Conservation (phyloP, 2,329 filamentous ascomycete species). For the Whalleya microplaca region DNA sequence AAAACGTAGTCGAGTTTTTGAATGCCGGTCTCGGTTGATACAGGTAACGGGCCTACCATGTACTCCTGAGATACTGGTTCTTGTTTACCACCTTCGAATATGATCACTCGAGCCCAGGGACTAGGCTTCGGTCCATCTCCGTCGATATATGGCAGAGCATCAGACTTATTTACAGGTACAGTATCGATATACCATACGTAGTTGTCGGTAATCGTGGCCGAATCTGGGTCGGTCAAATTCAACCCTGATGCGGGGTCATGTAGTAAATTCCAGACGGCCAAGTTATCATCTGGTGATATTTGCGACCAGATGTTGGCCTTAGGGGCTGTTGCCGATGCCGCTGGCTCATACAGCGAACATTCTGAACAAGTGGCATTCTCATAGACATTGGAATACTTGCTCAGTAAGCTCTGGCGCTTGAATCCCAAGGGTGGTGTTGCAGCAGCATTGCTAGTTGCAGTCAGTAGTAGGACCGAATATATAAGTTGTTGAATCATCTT, state of each 20-base stretch:
- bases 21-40: slow-evolving; percentile 42
- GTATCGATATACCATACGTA: slow-evolving; percentile 51
- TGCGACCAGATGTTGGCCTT: slow-evolving; percentile 46
- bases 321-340: slow-evolving; percentile 38
- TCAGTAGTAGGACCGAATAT: background rate
- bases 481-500: slow-evolving; percentile 5
- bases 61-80: slow-evolving; percentile 51
- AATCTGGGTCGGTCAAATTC: slow-evolving; percentile 47
- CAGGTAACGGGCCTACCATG: slow-evolving; percentile 53
- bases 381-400: slow-evolving; percentile 4
- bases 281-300: slow-evolving; percentile 46
- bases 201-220: slow-evolving; percentile 48
- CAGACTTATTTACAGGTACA: slow-evolving; percentile 52
- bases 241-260: slow-evolving; percentile 45
- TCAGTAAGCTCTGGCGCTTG: slow-evolving; percentile 10
- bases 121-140: slow-evolving; percentile 38
- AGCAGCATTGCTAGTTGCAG: background rate
- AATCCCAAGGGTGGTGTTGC: slow-evolving; percentile 10
- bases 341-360: slow-evolving; percentile 22
- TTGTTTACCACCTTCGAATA: slow-evolving; percentile 47
- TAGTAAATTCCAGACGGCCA: slow-evolving; percentile 48
- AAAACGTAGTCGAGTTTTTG: slow-evolving; percentile 47
- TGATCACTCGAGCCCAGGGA: slow-evolving; percentile 50
- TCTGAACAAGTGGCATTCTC: slow-evolving; percentile 8
- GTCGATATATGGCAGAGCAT: slow-evolving; percentile 49